A percentile compares a stretch with the other conserved stretches of the same genome.
Conservation (phyloP, 768 basidiomycete genomes). For the Tricholoma sp. region DNA sequence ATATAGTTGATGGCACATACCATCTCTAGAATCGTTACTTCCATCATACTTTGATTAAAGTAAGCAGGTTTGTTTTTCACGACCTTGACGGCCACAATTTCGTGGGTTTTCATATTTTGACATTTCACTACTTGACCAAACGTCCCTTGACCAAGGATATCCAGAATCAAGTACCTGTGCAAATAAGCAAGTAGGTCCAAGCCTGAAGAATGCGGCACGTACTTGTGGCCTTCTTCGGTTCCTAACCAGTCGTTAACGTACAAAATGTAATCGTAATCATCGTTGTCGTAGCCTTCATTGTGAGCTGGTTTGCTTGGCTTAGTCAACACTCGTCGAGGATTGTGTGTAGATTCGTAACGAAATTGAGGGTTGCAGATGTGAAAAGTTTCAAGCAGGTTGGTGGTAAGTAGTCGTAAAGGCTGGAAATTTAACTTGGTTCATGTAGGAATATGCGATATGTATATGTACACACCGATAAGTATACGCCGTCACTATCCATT, state of each 20-base stretch:
- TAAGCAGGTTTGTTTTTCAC: slow-evolving; percentile 99
- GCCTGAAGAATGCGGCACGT: slow-evolving; percentile 22
- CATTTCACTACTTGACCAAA: slow-evolving; percentile 99
- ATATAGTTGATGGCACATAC: slow-evolving; percentile 45
- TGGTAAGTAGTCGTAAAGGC: slow-evolving; percentile 71
- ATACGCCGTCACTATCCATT: slow-evolving; percentile 70
- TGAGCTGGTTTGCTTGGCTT: slow-evolving; percentile 95
- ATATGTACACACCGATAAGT: slow-evolving; percentile 66
- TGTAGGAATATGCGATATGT: not conserved
- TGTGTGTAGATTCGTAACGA: slow-evolving; percentile 90
- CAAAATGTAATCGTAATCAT: slow-evolving; percentile 98
- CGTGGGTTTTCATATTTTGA: slow-evolving; percentile 99
- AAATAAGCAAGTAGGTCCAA: slow-evolving; percentile 10
- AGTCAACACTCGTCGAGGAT: slow-evolving; percentile 93
- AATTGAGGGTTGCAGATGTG: slow-evolving; percentile 93
- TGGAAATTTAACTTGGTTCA: slow-evolving; percentile 19
- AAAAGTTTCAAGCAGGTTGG: slow-evolving; percentile 85
- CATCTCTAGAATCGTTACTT: slow-evolving; percentile 95
- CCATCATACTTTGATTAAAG: slow-evolving; percentile 99
- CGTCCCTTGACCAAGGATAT: slow-evolving; percentile 97
- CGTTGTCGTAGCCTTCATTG: slow-evolving; percentile 98
- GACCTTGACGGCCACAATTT: slow-evolving; percentile 98
- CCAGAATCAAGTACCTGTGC: slow-evolving; percentile 87
- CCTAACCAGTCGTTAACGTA: slow-evolving; percentile 99
- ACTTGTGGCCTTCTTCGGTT: slow-evolving; percentile 93